Evolutionary conservation across 805 yeast genomes (phyloP), one percentile per base, ranked within the genome.

Genomic region (Scheffersomyces coipomensis): DNA sequence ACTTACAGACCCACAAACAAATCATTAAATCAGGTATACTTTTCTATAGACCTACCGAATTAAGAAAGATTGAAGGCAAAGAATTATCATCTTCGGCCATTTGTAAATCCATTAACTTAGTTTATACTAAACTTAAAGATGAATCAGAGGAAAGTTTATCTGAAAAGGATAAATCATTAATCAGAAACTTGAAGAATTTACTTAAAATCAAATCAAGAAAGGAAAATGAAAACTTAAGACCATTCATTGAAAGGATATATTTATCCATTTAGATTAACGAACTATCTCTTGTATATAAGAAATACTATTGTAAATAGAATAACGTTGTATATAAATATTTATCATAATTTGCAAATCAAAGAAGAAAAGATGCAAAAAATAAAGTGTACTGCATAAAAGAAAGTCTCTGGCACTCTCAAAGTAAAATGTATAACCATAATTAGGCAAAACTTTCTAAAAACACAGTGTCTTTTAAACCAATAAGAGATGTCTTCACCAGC

Each of bases 11-110:
- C 37, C 69, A 65, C 41, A 55, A 50, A 36, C 44, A 47, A 19
- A 46, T 65, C 18, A 42, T 65, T 19, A 52, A 53, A 34, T 40
- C 64, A 5, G 63, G 66, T 2, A 56, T 65, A 13, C 42, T 58
- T 32, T 44, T 60, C 42, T 64, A 55, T 42, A 52, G 45, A 29
- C 68, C 71, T 1, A 46, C 46, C 18, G 38, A 36, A 2, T 45
- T 58, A 21, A 32, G 48, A 18, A 57, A 51, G 30, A 53, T 49
- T 10, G 38, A 49, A 2, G 55, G 53, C 16, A 47, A 48, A 19
- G 34, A 46, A 6, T 32, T 34, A 5, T 52, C 48, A 39, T 39
- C 58, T 5, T 33, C 47, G 4, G 33, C 46, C 5, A 55, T 61
- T 18, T 19, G 38, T 19, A 33, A 37, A 18, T 62, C 67, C 7